Evolutionary conservation across 1,284 basidiomycete species (phyloP).

Genomic region (Psilocybe mexicana): DNA sequence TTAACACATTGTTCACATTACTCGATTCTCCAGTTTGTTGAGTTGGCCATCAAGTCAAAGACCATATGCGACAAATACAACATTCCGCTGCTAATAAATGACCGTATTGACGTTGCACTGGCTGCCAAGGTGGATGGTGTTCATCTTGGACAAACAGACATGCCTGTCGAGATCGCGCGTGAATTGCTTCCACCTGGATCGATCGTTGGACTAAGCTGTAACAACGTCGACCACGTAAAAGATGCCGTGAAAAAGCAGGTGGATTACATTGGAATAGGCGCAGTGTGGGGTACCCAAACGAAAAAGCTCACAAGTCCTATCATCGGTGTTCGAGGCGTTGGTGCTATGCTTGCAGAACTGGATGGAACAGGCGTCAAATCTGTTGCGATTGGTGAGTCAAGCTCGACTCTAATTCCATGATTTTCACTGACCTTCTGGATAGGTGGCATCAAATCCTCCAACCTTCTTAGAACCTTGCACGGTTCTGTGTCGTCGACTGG

Average conservation of each 20-base stretch:
- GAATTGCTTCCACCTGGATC: conserved; percentile 67
- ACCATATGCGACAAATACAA: conserved; percentile 78
- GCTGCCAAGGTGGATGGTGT: conserved; percentile 79
- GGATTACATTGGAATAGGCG: conserved; percentile 89
- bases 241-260: conserved; percentile 59
- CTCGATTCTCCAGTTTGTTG: conserved; percentile 63
- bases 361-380: conserved; percentile 65
- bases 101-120: conserved; percentile 86
- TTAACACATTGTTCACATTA: neutral
- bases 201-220: conserved; percentile 84
- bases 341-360: conserved; percentile 62
- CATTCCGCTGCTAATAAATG: conserved; percentile 90
- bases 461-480: conserved; percentile 72
- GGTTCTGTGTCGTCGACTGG: conserved; percentile 62
- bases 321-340: conserved; percentile 67
- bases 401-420: neutral
- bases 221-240: conserved; percentile 64
- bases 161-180: conserved; percentile 74
- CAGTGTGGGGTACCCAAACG: conserved; percentile 74
- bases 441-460: conserved; percentile 84
- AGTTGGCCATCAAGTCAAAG: conserved; percentile 74
- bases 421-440: neutral
- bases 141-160: conserved; percentile 92
- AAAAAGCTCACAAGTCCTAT: conserved; percentile 66
- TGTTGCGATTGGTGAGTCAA: conserved; percentile 76